These are phyloP conservation scores for Hyaloperonospora arabidopsidis DNA, from an alignment of 352 stramenopile genomes.

Conservation along the genomic window DNA sequence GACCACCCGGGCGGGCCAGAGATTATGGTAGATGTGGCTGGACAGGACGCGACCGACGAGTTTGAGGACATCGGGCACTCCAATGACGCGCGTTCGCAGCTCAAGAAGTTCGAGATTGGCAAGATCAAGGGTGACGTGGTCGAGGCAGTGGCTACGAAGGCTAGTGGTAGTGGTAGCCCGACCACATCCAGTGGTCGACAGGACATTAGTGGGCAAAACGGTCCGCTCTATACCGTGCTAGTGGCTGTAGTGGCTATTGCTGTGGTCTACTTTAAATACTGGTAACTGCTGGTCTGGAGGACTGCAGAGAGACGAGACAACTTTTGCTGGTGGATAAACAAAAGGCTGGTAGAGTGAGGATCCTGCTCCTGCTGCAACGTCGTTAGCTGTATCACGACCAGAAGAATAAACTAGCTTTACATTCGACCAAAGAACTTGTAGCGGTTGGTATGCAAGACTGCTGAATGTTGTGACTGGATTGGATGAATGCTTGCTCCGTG, in stretches of 20 bases:
- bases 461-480: too few species aligned
- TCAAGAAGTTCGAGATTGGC: conserved; percentile 90
- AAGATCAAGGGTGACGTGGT: conserved; percentile 77
- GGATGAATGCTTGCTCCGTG: too few species aligned
- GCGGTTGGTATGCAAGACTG: too few species aligned
- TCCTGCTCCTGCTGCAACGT: too few species aligned
- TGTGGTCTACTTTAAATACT: conserved; percentile 61
- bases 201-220: conserved; percentile 55
- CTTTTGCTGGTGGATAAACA: too few species aligned
- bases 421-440: too few species aligned
- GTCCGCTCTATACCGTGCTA: conserved; percentile 44
- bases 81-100: conserved; percentile 89
- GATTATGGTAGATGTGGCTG: conserved; percentile 93
- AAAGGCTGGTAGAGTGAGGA: too few species aligned
- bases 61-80: conserved; percentile 98
- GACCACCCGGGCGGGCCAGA: conserved; percentile 98
- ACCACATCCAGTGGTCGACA: conserved; percentile 36
- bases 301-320: too few species aligned
- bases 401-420: too few species aligned
- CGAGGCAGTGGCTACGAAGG: conserved; percentile 22
- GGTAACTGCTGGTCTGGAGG: conserved; percentile 13
- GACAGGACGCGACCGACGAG: conserved; percentile 87
- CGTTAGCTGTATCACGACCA: too few species aligned
- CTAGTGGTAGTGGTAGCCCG: conserved; percentile 10
- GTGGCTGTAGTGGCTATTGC: conserved; percentile 38